Conservation (phyloP, 257 asterid genomes). For the Handroanthus guayacan region DNA sequence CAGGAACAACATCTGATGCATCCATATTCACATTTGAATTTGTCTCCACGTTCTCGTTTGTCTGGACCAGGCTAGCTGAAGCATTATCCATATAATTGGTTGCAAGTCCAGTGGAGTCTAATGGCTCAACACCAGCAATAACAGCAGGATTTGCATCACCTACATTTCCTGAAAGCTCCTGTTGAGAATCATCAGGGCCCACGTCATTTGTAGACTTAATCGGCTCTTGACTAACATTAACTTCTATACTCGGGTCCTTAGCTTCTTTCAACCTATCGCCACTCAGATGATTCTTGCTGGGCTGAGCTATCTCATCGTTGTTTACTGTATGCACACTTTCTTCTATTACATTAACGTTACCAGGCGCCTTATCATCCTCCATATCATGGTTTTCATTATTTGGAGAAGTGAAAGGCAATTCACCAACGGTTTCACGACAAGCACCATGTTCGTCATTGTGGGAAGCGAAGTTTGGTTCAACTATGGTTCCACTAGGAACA, state of each 20-base stretch:
- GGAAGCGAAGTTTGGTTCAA: conserved; percentile 35
- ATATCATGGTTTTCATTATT: conserved; percentile 42
- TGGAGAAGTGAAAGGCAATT: conserved; percentile 36
- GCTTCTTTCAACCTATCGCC: conserved; percentile 46
- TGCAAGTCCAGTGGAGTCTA: conserved; percentile 31
- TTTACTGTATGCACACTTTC: conserved; percentile 38
- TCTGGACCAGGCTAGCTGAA: conserved; percentile 36
- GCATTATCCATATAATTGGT: conserved; percentile 37
- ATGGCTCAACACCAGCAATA: conserved; percentile 30
- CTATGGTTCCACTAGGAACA: conserved; percentile 35
- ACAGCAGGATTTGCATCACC: conserved; percentile 39
- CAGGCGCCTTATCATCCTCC: conserved; percentile 37
- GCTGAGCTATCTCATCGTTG: conserved; percentile 42
- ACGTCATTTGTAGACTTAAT: conserved; percentile 34
- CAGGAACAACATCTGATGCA: conserved; percentile 41
- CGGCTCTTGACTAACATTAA: conserved; percentile 33
- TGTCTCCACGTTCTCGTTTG: neutral
- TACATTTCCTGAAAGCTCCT: conserved; percentile 37
- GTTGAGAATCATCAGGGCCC: conserved; percentile 38
- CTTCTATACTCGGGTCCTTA: conserved; percentile 28
- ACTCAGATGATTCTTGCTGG: conserved; percentile 38
- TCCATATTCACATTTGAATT: conserved; percentile 28
- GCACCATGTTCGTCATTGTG: conserved; percentile 33
- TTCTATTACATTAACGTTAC: conserved; percentile 33
- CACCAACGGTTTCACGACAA: conserved; percentile 41